Evolutionary conservation across 1,284 basidiomycete species (phyloP), one percentile per base, ranked within the genome.

Genomic region (Ustilago sp.): DNA sequence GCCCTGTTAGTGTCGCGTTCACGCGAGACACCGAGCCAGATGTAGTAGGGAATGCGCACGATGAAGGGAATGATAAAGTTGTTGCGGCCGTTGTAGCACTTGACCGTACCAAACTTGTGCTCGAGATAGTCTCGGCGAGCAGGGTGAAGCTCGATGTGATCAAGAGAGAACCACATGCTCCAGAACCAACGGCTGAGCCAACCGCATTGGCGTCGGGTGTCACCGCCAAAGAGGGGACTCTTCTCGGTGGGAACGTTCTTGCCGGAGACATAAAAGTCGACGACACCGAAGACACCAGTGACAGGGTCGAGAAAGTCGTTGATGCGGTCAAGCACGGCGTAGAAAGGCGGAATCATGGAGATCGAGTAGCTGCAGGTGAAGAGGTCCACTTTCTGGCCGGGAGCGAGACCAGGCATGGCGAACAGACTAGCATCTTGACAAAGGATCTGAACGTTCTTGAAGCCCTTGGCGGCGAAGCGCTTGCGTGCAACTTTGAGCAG

Each of bases 111-210:
- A 86, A 93, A 93, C 76, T 90, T 91, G 87, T 93, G 92, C 85
- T 94, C 93, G 57, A 94, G 88, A 85, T 93, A 93, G 70, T 92
- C 90, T 83, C 74, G 59, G 11, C 71, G 77, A 31, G 91, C 91
- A 2, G 91, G 90, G 50, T 91, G 91, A 1, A 94, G 83, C 67
- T 91, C 89, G 61, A 93, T 91, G 83, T 93, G 91, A 85, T 94
- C 93, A 63, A 93, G 89, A 74, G 92, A 91, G 85, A 93, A 93
- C 92, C 87, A 87, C 63, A 83, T 71, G 67, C 78, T 77, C 84
- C 84, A 94, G 88, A 94, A 94, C 91, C 91, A 91, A 12, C 92
- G 89, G 45, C 90, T 89, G 64, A 92, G 87, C 91, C 91, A 93
- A 8, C 90, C 90, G 63, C 91, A 91, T 71, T 92, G 90, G 61